phyloP scores from a whole-genome alignment of 2,329 filamentous ascomycete genomes.

The Colletotrichum sp. region DNA sequence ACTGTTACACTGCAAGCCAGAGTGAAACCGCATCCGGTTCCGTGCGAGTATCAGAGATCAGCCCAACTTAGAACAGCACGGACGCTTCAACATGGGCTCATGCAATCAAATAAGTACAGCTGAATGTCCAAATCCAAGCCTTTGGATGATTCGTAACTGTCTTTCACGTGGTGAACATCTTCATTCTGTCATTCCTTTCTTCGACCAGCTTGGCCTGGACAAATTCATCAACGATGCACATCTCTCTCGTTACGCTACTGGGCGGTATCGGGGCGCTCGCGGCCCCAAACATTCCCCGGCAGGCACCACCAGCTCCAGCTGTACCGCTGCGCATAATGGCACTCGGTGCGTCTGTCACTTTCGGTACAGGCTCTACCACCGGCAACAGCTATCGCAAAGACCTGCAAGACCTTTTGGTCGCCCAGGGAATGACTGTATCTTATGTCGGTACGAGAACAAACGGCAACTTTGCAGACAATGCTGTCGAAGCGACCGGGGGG shows the following conservation, averaged over 20 bases:
- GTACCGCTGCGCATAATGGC: constrained; percentile 11
- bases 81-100: neutral
- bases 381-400: constrained; percentile 42
- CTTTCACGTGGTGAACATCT: neutral
- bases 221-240: neutral
- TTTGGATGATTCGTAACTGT: neutral
- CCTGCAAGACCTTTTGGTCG: constrained; percentile 27
- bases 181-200: neutral
- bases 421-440: constrained; percentile 1
- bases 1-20: neutral
- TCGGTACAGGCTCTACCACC: constrained; percentile 29
- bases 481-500: constrained; percentile 8
- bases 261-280: neutral
- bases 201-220: neutral
- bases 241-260: neutral
- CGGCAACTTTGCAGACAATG: constrained; percentile 11
- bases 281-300: neutral
- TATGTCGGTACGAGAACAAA: constrained; percentile 1
- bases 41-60: constrained; percentile 13
- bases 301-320: neutral
- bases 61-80: neutral
- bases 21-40: constrained; percentile 12
- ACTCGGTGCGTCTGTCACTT: constrained; percentile 12
- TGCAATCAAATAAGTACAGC: neutral
- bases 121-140: neutral